phyloP scores from a whole-genome alignment of 2,329 filamentous ascomycete species.

The Xylaria sp. region DNA sequence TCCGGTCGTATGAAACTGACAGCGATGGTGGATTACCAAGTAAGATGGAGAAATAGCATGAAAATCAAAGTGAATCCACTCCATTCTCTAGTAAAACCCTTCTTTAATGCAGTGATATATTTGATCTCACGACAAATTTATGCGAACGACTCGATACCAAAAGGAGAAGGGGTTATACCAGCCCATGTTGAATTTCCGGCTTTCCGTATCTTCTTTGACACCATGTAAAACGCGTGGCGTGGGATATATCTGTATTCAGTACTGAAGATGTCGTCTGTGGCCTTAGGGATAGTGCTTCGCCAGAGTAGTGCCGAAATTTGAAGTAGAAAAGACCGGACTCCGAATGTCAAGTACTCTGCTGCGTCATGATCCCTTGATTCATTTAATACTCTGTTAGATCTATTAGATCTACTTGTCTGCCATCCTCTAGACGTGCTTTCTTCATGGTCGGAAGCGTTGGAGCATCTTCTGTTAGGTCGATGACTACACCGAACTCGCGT shows the following conservation, averaged over 20 bases:
- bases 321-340: background rate
- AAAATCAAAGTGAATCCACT: background rate
- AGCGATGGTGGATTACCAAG: background rate
- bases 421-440: slow-evolving; percentile 30
- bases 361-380: background rate
- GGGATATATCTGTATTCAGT: slow-evolving; percentile 98
- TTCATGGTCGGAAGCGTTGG: slow-evolving; percentile 28
- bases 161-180: slow-evolving; percentile 61
- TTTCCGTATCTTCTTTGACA: slow-evolving; percentile 88
- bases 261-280: slow-evolving; percentile 94
- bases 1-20: background rate
- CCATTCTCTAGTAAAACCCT: background rate
- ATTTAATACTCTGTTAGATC: slow-evolving; percentile 45
- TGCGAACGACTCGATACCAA: slow-evolving; percentile 27
- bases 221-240: slow-evolving; percentile 83
- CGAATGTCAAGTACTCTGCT: background rate
- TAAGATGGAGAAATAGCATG: background rate
- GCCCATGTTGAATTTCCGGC: slow-evolving; percentile 91
- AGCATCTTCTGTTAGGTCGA: slow-evolving; percentile 45
- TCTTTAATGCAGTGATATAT: slow-evolving; percentile 22
- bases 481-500: slow-evolving; percentile 42
- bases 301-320: slow-evolving; percentile 64
- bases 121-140: slow-evolving; percentile 71
- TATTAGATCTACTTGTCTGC: slow-evolving; percentile 35
- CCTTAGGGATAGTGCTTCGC: slow-evolving; percentile 84